These are phyloP conservation scores for Neurospora sp. DNA, from an alignment of 2,329 filamentous ascomycete species.

Conservation along the genomic window DNA sequence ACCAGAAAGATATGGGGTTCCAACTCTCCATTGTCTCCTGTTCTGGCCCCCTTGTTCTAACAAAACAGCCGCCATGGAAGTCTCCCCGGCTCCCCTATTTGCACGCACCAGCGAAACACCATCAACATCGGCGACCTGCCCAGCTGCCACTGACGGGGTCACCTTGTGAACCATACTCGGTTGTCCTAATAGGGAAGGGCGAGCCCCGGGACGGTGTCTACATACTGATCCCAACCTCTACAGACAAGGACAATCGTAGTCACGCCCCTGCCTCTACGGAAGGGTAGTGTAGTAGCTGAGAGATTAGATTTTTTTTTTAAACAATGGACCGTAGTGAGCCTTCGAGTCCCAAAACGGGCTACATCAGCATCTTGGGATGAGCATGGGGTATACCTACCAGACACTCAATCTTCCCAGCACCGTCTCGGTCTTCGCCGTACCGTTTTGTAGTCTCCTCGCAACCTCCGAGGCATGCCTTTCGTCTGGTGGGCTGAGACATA, in stretches of 20 bases:
- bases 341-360: neutral
- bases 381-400: neutral
- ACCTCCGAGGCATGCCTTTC: neutral
- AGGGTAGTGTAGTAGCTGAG: neutral
- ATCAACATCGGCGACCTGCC: neutral
- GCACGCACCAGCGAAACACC: neutral
- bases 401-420: neutral
- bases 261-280: neutral
- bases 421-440: neutral
- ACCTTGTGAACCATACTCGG: neutral
- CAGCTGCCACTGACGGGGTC: neutral
- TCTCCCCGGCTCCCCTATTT: neutral
- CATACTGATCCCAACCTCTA: neutral
- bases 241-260: neutral
- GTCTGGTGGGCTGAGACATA: neutral
- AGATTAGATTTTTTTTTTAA: neutral
- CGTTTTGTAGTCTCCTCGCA: neutral
- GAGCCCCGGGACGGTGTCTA: neutral
- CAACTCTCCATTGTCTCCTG: neutral
- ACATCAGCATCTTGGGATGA: neutral
- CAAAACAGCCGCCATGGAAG: neutral
- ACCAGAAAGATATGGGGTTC: neutral
- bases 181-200: neutral
- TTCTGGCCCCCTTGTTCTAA: neutral
- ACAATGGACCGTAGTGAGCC: neutral